Percentiles rank a stretch among this genome's conserved stretches.
Evolutionary conservation across 2,329 filamentous ascomycete species (phyloP).

Genomic region (Botrytis porri): DNA sequence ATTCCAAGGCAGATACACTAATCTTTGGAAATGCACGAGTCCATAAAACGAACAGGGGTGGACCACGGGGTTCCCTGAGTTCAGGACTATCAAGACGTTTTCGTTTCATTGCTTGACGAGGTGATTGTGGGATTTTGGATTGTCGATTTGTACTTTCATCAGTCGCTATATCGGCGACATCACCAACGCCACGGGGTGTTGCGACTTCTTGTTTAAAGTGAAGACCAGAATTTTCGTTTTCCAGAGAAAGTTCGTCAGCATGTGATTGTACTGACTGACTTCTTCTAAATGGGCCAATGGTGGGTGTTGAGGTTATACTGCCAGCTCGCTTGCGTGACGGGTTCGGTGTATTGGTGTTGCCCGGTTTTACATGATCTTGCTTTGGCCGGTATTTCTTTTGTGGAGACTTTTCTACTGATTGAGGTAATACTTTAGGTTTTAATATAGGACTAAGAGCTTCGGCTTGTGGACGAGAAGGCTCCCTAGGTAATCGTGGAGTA

Average conservation of each 20-base stretch:
- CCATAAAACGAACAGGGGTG: slow-evolving; percentile 68
- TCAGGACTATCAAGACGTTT: slow-evolving; percentile 47
- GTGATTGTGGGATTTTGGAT: slow-evolving; percentile 33
- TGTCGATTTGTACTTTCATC: slow-evolving; percentile 43
- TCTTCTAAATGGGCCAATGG: slow-evolving; percentile 36
- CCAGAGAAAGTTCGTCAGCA: slow-evolving; percentile 48
- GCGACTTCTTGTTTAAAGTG: slow-evolving; percentile 57
- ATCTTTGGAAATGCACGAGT: slow-evolving; percentile 74
- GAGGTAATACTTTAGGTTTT: slow-evolving; percentile 41
- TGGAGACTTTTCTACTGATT: slow-evolving; percentile 30
- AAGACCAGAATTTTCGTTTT: slow-evolving; percentile 42
- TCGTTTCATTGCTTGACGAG: slow-evolving; percentile 48
- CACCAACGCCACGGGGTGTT: slow-evolving; percentile 54
- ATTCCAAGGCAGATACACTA: slow-evolving; percentile 68
- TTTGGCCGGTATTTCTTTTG: slow-evolving; percentile 22
- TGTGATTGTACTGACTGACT: slow-evolving; percentile 49
- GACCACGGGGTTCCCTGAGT: slow-evolving; percentile 43
- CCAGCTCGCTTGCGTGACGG: slow-evolving; percentile 29
- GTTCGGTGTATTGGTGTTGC: slow-evolving; percentile 21
- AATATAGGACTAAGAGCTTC: slow-evolving; percentile 59
- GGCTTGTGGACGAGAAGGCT: slow-evolving; percentile 50
- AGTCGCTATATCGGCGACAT: slow-evolving; percentile 53
- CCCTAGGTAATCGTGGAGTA: slow-evolving; percentile 47
- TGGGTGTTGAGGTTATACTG: slow-evolving; percentile 36
- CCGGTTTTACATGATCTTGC: slow-evolving; percentile 19